Base-by-base conservation (phyloP, 2,329 filamentous ascomycete genomes). In the Diplodia intermedia region DNA sequence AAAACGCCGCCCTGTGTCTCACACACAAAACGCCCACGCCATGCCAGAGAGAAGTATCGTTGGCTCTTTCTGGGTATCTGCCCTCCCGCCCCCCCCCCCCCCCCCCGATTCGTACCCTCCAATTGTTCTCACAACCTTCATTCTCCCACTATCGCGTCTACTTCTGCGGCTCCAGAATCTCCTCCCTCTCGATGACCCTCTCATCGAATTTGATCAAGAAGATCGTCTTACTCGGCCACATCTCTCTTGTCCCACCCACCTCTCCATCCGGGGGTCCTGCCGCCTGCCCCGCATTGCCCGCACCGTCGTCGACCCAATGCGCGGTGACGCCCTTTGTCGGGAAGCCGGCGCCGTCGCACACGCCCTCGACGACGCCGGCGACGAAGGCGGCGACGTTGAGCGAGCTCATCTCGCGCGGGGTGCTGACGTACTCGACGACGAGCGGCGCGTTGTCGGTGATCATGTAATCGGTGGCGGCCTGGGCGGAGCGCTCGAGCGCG, bases 371-470 rank as follows among this genome's bases (percentile, higher is more conserved):
- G 71, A 99, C 91, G 20, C 95, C 95, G 0, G 95, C 95, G 23
- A 97, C 93, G 77, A 92, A 99, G 11, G 95, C 95, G 20, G 94
- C 95, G 80, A 94, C 97, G 79, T 97, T 98, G 75, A 99, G 85
- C 86, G 95, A 92, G 80, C 88, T 93, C 92, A 99, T 97, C 81
- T 99, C 95, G 75, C 91, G 91, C 18, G 95, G 95, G 65, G 98
- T 91, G 74, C 89, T 93, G 76, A 99, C 91, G 82, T 95, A 98
- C 70, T 91, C 90, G 80, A 97, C 98, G 49, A 98, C 94, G 62
- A 98, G 85, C 26, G 95, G 95, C 78, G 98, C 95, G 81, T 99
- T 98, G 82, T 99, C 95, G 74, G 94, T 92, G 74, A 99, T 95
- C 94, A 99, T 98, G 84, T 98, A 99, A 83, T 98, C 94, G 73